Base-by-base conservation (phyloP, 768 basidiomycete species). In the Suillus sp. region DNA sequence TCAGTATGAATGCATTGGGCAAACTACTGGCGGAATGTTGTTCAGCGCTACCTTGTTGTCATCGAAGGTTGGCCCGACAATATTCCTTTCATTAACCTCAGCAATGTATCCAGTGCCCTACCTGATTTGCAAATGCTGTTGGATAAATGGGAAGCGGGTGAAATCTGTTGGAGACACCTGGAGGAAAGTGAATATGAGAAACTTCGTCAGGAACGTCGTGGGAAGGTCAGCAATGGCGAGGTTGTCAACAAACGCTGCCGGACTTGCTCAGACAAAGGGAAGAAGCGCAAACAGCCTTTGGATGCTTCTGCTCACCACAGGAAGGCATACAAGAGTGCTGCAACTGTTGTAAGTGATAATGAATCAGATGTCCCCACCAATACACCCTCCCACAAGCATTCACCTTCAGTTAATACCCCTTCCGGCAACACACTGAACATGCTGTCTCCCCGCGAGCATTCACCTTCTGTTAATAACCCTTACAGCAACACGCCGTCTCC, bases 1-100 rank as follows among this genome's bases (percentile, higher is more conserved):
- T 27, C 18, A 4, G 62, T 45, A 8, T 27, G 27, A 30, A 63
- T 63, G 62, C 55, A 63, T 2, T 63, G 62, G 62, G 45, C 30
- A 3, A 14, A 59, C 25, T 63, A 63, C 35, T 59, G 42, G 42
- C 18, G 30, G 4, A 59, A 38, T 59, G 18, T 63, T 1, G 42
- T 63, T 11, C 30, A 37, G 10, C 10, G 35, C 53, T 56, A 62
- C 27, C 53, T 11, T 20, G 61, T 62, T 7, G 16, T 34, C 9
- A 56, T 62, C 18, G 61, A 62, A 56, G 61, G 61, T 8, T 62
- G 61, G 61, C 61, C 54, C 0, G 27, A 40, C 20, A 9, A 34
- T 25, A 34, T 62, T 4, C 61, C 53, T 27, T 62, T 62, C 16
- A 32, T 27, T n/a, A 62, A 62, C 53, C 32, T 62, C 5, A 56